These are phyloP conservation scores for Camelina neglecta DNA, from an alignment of 345 rosid species.

Conservation along the genomic window DNA sequence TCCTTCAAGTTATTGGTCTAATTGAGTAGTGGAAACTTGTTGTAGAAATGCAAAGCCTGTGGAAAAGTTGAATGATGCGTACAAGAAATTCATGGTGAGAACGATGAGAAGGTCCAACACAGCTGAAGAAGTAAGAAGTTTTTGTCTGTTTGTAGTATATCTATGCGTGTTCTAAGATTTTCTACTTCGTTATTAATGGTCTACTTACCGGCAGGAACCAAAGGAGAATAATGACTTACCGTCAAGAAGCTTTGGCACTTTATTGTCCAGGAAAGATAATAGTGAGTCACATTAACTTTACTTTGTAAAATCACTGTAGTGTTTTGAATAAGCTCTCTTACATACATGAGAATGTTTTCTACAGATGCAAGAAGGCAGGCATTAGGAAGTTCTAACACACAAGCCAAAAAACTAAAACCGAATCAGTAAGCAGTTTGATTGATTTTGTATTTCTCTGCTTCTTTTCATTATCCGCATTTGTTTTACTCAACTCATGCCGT, in stretches of 20 bases:
- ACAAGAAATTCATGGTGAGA: constrained; percentile 69
- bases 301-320: neutral
- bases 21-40: constrained; percentile 6
- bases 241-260: constrained; percentile 79
- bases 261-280: constrained; percentile 62
- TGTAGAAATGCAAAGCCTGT: constrained; percentile 76
- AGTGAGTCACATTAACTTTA: constrained; percentile 49
- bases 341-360: constrained; percentile 4
- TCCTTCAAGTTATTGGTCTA: constrained; percentile 2
- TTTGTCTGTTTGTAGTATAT: constrained; percentile 8
- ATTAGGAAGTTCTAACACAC: constrained; percentile 47
- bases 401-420: constrained; percentile 54
- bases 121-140: constrained; percentile 58
- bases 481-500: no score
- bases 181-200: constrained; percentile 10
- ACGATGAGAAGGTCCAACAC: constrained; percentile 62
- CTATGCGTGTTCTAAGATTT: neutral
- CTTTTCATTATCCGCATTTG: neutral
- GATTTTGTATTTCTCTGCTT: neutral
- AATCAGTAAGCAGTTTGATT: constrained; percentile 54
- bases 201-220: constrained; percentile 50
- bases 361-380: constrained; percentile 55
- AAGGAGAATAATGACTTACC: constrained; percentile 59
- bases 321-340: constrained; percentile 13
- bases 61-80: constrained; percentile 78